Evolutionary conservation across 257 asterid species (phyloP), one percentile per base, ranked within the genome.

Genomic region (Eucommia ulmoides): DNA sequence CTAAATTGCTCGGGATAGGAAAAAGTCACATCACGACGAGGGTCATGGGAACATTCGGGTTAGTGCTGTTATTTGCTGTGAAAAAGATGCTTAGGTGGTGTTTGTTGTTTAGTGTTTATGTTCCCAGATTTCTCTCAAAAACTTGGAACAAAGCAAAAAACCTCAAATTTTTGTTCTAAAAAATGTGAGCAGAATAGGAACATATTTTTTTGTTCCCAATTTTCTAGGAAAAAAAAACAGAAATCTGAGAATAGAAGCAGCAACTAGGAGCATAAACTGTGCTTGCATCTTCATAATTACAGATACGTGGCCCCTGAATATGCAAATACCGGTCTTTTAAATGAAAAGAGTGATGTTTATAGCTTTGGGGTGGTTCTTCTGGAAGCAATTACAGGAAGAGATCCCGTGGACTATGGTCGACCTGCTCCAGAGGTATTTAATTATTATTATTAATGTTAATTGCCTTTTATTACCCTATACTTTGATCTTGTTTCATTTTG

Each of bases 1-100:
- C 97, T 53, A 84, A 88, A 79, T 69, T 88, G 61, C 95, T 88
- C 20, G 95, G 94, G 54, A 88, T 89, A 11, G 97, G 97, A 49
- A 81, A 84, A 69, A 88, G 93, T 61, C 93, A 88, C 71, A 84
- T 88, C 42, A 82, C 97, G 10, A 88, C 96, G 48, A 79, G 95
- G 29, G 97, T 88, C 64, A 88, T 84, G 97, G 97, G 97, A 23
- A 88, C 97, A 60, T 88, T 88, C 20, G 97, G 97, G 95, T 88
- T n/a, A n/a, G n/a, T n/a, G n/a, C n/a, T n/a, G n/a, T n/a, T n/a
- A n/a, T n/a, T n/a, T n/a, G n/a, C n/a, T n/a, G n/a, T n/a, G n/a
- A n/a, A n/a, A n/a, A n/a, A n/a, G n/a, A n/a, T n/a, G n/a, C n/a
- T n/a, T n/a, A n/a, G n/a, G n/a, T n/a, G n/a, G n/a, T n/a, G n/a